Conservation (phyloP, 768 basidiomycete species). For the Dendrothele bispora region DNA sequence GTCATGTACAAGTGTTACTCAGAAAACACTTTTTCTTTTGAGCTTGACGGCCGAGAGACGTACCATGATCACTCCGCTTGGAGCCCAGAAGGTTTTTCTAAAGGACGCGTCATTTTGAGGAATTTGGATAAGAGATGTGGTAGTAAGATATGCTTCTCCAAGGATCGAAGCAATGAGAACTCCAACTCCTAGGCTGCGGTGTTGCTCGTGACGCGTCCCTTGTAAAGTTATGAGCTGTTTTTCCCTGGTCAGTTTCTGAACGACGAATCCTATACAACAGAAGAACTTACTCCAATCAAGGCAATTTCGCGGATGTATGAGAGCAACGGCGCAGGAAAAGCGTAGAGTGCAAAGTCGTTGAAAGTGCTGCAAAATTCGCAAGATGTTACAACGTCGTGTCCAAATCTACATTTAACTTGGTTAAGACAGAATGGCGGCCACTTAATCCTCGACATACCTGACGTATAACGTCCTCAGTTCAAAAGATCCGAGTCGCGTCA, state of each 20-base stretch:
- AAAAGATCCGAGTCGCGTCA: slow-evolving; percentile 55
- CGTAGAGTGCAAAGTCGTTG: slow-evolving; percentile 60
- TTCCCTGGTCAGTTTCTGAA: not conserved
- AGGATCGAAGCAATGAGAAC: slow-evolving; percentile 48
- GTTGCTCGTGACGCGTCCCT: slow-evolving; percentile 39
- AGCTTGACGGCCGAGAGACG: slow-evolving; percentile 5
- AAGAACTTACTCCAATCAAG: slow-evolving; percentile 46
- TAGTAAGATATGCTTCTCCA: slow-evolving; percentile 52
- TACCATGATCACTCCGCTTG: slow-evolving; percentile 33
- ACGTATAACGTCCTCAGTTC: slow-evolving; percentile 60
- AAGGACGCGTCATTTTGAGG: slow-evolving; percentile 41
- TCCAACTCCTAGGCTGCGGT: slow-evolving; percentile 47
- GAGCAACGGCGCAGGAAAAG: slow-evolving; percentile 52
- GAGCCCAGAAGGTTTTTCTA: slow-evolving; percentile 3
- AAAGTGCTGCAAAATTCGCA: slow-evolving; percentile 68
- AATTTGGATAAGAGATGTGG: slow-evolving; percentile 48
- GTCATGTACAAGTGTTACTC: not conserved
- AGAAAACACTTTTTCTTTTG: not conserved
- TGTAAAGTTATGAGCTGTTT: slow-evolving; percentile 39
- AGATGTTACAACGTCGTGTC: slow-evolving; percentile 59
- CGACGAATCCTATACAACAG: not conserved
- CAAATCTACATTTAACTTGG: slow-evolving; percentile 47
- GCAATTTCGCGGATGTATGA: slow-evolving; percentile 60
- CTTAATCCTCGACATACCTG: slow-evolving; percentile 39
- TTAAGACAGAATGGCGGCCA: not conserved